Evolutionary conservation across 257 asterid genomes (phyloP).

Genomic region (Plantago major): DNA sequence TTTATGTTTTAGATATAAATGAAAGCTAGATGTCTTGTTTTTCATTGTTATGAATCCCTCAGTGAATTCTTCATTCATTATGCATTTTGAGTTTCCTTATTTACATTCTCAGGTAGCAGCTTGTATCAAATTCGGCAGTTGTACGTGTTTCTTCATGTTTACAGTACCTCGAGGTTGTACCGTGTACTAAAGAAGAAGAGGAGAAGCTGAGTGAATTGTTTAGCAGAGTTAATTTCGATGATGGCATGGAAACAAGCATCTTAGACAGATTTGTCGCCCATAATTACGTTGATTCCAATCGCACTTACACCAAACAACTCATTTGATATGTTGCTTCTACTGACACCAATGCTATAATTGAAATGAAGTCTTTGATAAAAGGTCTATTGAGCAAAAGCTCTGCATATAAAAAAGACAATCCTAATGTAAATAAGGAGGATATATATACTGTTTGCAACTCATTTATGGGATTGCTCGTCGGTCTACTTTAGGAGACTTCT

Average conservation of each 20-base stretch:
- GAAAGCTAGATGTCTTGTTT: too few relatives aligned
- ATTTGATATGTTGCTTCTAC: slow-evolving; percentile 51
- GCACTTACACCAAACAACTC: slow-evolving; percentile 58
- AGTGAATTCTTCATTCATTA: neutral
- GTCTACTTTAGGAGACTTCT: slow-evolving; percentile 64
- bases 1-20: too few relatives aligned
- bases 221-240: slow-evolving; percentile 39
- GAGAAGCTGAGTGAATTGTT: too few relatives aligned
- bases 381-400: slow-evolving; percentile 71
- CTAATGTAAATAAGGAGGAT: slow-evolving; percentile 58
- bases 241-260: slow-evolving; percentile 44
- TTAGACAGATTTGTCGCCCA: slow-evolving; percentile 48
- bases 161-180: slow-evolving; percentile 81
- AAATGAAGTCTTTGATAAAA: too few relatives aligned
- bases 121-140: slow-evolving; percentile 63
- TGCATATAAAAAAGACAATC: slow-evolving; percentile 45
- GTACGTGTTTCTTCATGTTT: slow-evolving; percentile 67
- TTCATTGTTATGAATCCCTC: too few relatives aligned
- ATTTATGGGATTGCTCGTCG: slow-evolving; percentile 49
- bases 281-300: slow-evolving; percentile 44
- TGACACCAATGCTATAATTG: slow-evolving; percentile 56
- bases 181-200: slow-evolving; percentile 96
- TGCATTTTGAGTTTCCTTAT: slow-evolving; percentile 14
- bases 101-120: slow-evolving; percentile 53
- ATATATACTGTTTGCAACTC: slow-evolving; percentile 48